Percentiles rank a stretch among this genome's conserved stretches.
phyloP scores from a whole-genome alignment of 306 rosid species.

The Sindora glabra region DNA sequence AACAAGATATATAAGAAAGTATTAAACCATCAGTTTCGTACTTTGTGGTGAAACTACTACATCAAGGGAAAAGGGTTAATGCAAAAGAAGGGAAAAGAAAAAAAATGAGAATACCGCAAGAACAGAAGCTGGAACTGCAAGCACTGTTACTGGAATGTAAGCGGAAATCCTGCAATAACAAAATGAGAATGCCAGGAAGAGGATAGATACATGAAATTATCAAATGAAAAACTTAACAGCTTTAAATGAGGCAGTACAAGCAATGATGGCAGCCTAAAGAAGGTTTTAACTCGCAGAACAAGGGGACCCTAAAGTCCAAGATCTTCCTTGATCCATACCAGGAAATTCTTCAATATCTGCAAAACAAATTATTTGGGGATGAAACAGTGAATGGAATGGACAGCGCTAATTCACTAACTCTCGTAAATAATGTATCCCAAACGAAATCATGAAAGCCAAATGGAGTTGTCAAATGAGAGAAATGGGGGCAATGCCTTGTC shows the following conservation, averaged over 20 bases:
- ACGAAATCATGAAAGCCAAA: conserved; percentile 1
- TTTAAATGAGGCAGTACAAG: too few relatives aligned
- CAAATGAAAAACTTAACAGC: too few relatives aligned
- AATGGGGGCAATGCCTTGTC: conserved; percentile 45
- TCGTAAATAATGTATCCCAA: not conserved
- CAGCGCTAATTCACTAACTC: not conserved
- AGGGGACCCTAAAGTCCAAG: conserved; percentile 88
- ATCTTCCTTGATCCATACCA: conserved; percentile 65
- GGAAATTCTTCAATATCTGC: conserved; percentile 70
- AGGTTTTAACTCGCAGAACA: conserved; percentile 63
- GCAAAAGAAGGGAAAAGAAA: too few relatives aligned
- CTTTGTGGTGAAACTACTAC: too few relatives aligned
- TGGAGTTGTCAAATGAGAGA: not conserved
- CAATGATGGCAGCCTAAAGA: too few relatives aligned
- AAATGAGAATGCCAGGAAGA: conserved; percentile 1
- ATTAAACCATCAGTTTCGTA: too few relatives aligned
- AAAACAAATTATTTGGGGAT: too few relatives aligned
- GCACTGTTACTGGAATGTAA: conserved; percentile 77
- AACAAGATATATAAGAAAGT: too few relatives aligned
- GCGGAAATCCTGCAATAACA: conserved; percentile 60
- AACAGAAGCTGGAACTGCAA: conserved; percentile 90
- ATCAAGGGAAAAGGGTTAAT: too few relatives aligned
- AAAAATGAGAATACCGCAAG: too few relatives aligned
- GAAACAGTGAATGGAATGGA: not conserved
- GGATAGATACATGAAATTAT: too few relatives aligned